These are phyloP conservation scores for Plantago coronopus DNA, from an alignment of 305 asterid genomes.

Conservation along the genomic window DNA sequence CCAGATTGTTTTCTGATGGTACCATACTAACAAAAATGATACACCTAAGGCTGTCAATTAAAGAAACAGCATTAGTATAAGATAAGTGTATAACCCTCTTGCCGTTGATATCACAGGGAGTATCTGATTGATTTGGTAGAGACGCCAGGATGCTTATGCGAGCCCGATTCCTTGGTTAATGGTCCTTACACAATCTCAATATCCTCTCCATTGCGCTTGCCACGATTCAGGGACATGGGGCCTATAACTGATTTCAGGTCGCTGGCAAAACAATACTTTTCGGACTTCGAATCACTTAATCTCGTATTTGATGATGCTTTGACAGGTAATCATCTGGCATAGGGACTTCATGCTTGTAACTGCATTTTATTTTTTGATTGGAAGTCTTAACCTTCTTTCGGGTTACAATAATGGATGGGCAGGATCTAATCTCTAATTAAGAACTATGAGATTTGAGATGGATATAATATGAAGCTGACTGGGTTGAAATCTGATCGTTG, in stretches of 20 bases:
- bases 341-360: conserved; percentile 15
- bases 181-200: conserved; percentile 93
- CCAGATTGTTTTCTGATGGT: conserved; percentile 14
- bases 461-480: not conserved
- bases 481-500: not conserved
- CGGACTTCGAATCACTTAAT: conserved; percentile 74
- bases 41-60: conserved; percentile 13
- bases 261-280: conserved; percentile 86
- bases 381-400: conserved; percentile 18
- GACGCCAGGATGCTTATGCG: conserved; percentile 74
- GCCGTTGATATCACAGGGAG: conserved; percentile 59
- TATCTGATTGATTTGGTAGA: conserved; percentile 82
- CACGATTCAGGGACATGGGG: conserved; percentile 73
- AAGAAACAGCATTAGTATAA: conserved; percentile 18
- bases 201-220: conserved; percentile 92
- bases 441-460: not conserved
- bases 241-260: conserved; percentile 67
- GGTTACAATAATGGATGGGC: conserved; percentile 8
- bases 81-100: conserved; percentile 27
- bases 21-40: conserved; percentile 13
- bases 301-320: conserved; percentile 63
- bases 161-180: conserved; percentile 90
- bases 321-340: conserved; percentile 51
- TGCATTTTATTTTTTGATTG: conserved; percentile 21
- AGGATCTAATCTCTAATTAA: not conserved